phyloP scores from a whole-genome alignment of 257 asterid genomes.

The Mentha longifolia region DNA sequence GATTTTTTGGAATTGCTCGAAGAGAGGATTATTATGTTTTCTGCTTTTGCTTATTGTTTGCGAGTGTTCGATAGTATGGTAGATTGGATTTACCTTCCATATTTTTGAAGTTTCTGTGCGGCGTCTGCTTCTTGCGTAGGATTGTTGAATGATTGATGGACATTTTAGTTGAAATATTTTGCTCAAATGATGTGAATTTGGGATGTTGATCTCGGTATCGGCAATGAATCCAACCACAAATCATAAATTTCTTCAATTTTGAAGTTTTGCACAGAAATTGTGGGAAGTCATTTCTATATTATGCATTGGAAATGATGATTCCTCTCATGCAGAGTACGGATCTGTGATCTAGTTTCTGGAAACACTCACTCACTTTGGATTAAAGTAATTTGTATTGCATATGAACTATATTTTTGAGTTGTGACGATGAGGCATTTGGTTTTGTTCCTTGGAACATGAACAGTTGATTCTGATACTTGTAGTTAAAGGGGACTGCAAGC shows the following conservation, averaged over 20 bases:
- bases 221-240: neutral
- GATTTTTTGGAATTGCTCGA: neutral
- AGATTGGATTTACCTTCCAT: neutral
- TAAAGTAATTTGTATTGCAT: neutral
- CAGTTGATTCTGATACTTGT: neutral
- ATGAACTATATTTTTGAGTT: neutral
- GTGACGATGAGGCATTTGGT: neutral
- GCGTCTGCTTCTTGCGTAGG: neutral
- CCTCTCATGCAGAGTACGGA: neutral
- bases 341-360: neutral
- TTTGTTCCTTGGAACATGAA: neutral
- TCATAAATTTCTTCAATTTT: neutral
- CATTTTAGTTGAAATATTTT: too few species aligned
- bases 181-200: neutral
- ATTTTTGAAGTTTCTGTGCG: neutral
- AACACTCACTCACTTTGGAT: neutral
- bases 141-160: neutral
- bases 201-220: neutral
- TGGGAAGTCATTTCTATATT: neutral
- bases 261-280: neutral
- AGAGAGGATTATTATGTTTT: neutral
- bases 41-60: neutral
- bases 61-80: too few species aligned
- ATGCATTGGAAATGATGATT: neutral
- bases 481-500: constrained; percentile 19